phyloP scores from a whole-genome alignment of 1,284 basidiomycete species.

The Ganoderma lingzhi region DNA sequence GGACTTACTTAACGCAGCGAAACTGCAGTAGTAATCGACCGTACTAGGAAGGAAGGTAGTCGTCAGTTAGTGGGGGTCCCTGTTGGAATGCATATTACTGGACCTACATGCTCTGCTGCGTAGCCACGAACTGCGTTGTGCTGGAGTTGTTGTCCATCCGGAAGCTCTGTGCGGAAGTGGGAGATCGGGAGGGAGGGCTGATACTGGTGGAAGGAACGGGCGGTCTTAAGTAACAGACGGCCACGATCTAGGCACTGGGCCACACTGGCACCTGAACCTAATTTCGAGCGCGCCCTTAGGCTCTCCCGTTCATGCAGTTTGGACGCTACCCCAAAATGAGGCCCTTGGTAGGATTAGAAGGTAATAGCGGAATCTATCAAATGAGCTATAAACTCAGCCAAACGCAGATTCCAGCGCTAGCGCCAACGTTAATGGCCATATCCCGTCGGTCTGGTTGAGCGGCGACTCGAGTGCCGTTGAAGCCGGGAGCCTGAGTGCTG shows the following conservation, averaged over 20 bases:
- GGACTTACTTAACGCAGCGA: conserved; percentile 1
- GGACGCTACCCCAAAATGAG: not conserved
- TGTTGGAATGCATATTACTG: not conserved
- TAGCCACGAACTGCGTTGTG: not conserved
- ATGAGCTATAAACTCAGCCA: not conserved
- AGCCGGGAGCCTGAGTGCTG: too few species aligned
- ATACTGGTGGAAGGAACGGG: not conserved
- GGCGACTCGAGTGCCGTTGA: not conserved
- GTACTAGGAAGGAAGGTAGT: not conserved
- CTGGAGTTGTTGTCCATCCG: not conserved
- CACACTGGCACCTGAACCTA: not conserved
- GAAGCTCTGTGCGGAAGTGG: not conserved
- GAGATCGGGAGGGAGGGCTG: not conserved
- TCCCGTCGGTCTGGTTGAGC: not conserved
- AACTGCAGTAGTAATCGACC: not conserved
- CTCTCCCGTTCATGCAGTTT: not conserved
- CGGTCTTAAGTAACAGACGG: not conserved
- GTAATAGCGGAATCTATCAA: not conserved
- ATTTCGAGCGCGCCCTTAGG: not conserved
- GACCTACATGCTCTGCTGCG: conserved; percentile 9
- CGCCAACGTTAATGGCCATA: not conserved
- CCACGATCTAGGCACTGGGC: not conserved
- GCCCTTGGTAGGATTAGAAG: not conserved
- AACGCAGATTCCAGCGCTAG: not conserved
- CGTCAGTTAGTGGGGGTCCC: not conserved